Percentiles rank a stretch among this genome's conserved stretches.
Conservation (phyloP, 2,329 filamentous ascomycete species). For the Colletotrichum tofieldiae region DNA sequence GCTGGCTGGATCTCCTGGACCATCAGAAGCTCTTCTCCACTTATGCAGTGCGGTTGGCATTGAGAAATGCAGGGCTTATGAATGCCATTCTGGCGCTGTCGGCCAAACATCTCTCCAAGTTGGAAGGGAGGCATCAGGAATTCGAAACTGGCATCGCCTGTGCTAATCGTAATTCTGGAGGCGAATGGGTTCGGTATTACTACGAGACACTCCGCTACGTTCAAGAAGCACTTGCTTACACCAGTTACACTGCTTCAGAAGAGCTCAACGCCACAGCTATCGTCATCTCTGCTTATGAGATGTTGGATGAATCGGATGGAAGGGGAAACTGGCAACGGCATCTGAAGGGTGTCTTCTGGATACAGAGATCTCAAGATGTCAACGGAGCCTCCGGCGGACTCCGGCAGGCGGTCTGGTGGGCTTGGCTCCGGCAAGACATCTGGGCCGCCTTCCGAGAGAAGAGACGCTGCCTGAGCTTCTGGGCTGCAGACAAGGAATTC, state of each 20-base stretch:
- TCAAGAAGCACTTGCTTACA: slow-evolving; percentile 71
- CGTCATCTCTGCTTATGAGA: slow-evolving; percentile 76
- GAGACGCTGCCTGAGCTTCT: slow-evolving; percentile 71
- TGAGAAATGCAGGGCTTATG: slow-evolving; percentile 70
- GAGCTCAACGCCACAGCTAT: slow-evolving; percentile 73
- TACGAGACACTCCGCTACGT: slow-evolving; percentile 75
- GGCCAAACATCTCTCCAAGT: slow-evolving; percentile 58
- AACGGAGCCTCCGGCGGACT: slow-evolving; percentile 72
- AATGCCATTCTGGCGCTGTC: slow-evolving; percentile 71
- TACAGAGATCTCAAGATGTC: slow-evolving; percentile 74
- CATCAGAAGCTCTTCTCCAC: slow-evolving; percentile 52
- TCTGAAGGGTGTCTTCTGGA: slow-evolving; percentile 77
- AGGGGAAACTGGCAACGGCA: slow-evolving; percentile 72
- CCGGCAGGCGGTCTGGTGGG: slow-evolving; percentile 75
- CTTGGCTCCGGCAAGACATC: slow-evolving; percentile 76
- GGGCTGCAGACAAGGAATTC: slow-evolving; percentile 67
- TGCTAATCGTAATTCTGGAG: slow-evolving; percentile 37
- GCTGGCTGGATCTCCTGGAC: slow-evolving; percentile 52
- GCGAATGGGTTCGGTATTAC: slow-evolving; percentile 67
- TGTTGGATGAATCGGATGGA: slow-evolving; percentile 72
- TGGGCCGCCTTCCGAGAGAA: slow-evolving; percentile 76
- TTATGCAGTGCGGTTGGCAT: slow-evolving; percentile 53
- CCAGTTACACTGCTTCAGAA: slow-evolving; percentile 69
- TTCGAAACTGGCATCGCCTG: neutral
- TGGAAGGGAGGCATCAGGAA: slow-evolving; percentile 3